A percentile compares a stretch with the other conserved stretches of the same genome.
phyloP scores from a whole-genome alignment of 2,329 filamentous ascomycete species.

The Cercospora berteroae region DNA sequence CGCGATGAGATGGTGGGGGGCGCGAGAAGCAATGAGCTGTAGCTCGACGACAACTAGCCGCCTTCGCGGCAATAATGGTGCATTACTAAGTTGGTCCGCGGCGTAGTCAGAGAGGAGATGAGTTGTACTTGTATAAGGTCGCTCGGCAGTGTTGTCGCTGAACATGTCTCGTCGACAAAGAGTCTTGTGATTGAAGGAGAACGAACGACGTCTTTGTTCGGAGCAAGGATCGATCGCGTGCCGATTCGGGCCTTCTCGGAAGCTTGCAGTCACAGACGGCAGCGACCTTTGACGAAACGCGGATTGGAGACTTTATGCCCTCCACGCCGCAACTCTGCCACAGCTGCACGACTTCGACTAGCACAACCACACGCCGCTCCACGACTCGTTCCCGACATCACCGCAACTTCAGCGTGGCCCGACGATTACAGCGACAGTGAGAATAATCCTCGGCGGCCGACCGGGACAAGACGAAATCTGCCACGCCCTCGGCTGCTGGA shows the following conservation, averaged over 20 bases:
- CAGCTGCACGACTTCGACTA: constrained; percentile 9
- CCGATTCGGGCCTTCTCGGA: constrained; percentile 7
- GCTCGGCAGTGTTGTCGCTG: not conserved
- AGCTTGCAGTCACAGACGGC: constrained; percentile 1
- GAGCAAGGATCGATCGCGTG: not conserved
- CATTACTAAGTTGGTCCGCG: not conserved
- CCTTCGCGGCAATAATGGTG: not conserved
- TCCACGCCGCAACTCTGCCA: not conserved
- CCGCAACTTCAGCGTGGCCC: not conserved
- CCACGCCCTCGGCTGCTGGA: constrained; percentile 7
- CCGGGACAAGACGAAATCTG: not conserved
- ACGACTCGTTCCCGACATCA: not conserved
- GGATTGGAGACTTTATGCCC: constrained; percentile 1
- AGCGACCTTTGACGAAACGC: constrained; percentile 6
- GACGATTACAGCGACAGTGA: not conserved
- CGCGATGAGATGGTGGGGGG: not conserved
- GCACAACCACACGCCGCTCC: not conserved
- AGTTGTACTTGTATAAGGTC: not conserved
- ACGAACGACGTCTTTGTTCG: not conserved
- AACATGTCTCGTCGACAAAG: not conserved
- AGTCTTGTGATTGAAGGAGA: not conserved
- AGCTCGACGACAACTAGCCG: not conserved
- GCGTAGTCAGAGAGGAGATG: not conserved
- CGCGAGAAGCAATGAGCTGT: constrained; percentile 4
- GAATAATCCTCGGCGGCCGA: not conserved